phyloP scores from a whole-genome alignment of 495 filamentous ascomycete genomes.

The Pyrenula massariospora region DNA sequence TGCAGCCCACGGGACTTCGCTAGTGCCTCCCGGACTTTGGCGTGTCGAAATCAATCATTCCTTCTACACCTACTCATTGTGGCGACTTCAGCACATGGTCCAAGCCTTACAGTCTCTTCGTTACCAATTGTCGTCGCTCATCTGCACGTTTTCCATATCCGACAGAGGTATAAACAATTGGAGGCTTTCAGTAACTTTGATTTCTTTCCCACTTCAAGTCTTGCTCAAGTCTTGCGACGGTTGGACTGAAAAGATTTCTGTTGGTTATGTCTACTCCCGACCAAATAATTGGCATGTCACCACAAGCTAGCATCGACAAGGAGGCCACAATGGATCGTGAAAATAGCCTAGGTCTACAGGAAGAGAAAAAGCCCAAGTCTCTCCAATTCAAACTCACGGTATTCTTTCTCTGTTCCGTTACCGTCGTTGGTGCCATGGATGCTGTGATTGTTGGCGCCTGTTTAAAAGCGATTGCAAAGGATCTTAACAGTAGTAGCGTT shows the following conservation, averaged over 20 bases:
- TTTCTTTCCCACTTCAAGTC: neutral
- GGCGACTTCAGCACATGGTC: neutral
- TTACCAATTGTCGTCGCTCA: neutral
- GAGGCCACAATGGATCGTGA: neutral
- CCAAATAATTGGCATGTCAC: neutral
- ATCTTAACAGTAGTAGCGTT: conserved; percentile 38
- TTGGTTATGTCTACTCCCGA: neutral
- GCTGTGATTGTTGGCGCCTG: neutral
- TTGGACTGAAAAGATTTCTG: neutral
- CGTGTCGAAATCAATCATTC: neutral
- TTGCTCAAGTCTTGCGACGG: neutral
- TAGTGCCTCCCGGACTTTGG: neutral
- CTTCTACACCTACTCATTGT: neutral
- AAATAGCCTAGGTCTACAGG: neutral
- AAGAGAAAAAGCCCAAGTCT: neutral
- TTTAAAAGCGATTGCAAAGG: conserved; percentile 15
- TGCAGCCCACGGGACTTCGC: neutral
- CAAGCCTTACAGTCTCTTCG: neutral
- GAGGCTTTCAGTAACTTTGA: neutral
- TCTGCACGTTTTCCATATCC: neutral
- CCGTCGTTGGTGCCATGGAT: neutral
- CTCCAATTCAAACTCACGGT: neutral
- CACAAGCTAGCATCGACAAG: neutral
- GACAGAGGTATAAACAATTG: neutral
- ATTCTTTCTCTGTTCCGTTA: conserved; percentile 1